These are phyloP conservation scores for Dalechampia spathulata DNA, from an alignment of 441 rosid species.

Conservation along the genomic window DNA sequence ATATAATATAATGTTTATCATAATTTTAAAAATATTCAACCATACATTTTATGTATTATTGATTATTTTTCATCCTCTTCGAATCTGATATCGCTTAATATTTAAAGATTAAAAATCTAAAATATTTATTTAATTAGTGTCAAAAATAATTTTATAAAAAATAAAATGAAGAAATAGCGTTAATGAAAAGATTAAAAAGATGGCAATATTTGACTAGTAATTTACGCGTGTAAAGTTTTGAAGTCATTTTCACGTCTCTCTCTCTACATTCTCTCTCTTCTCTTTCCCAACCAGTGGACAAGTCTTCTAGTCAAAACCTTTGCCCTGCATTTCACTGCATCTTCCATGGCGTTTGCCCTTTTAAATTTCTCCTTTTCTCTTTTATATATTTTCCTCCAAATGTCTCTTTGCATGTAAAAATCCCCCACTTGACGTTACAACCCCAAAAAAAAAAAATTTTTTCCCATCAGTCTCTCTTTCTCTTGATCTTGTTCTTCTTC, in stretches of 20 bases:
- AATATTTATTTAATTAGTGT: too few species aligned
- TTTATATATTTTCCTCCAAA: background rate
- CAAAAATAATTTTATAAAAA: background rate
- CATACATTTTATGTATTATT: too few species aligned
- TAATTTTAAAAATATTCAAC: too few species aligned
- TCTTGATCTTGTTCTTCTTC: background rate
- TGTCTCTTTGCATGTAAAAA: background rate
- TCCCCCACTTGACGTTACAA: background rate
- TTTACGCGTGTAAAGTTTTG: conserved; percentile 18
- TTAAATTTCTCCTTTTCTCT: background rate
- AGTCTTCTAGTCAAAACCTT: conserved; percentile 26
- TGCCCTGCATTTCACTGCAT: too few species aligned
- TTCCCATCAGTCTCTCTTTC: too few species aligned
- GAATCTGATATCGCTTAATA: too few species aligned
- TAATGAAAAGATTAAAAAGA: background rate
- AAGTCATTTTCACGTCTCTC: conserved; percentile 9
- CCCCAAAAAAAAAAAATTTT: background rate
- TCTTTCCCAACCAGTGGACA: background rate
- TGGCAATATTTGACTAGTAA: conserved; percentile 4
- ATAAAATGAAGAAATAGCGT: conserved; percentile 19
- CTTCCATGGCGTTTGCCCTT: conserved; percentile 7
- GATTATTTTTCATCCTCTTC: too few species aligned
- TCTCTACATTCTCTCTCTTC: background rate
- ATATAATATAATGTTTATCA: too few species aligned
- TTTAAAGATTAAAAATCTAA: too few species aligned